phyloP scores from a whole-genome alignment of 2,329 filamentous ascomycete genomes.

The Pyrenochaeta sp. region DNA sequence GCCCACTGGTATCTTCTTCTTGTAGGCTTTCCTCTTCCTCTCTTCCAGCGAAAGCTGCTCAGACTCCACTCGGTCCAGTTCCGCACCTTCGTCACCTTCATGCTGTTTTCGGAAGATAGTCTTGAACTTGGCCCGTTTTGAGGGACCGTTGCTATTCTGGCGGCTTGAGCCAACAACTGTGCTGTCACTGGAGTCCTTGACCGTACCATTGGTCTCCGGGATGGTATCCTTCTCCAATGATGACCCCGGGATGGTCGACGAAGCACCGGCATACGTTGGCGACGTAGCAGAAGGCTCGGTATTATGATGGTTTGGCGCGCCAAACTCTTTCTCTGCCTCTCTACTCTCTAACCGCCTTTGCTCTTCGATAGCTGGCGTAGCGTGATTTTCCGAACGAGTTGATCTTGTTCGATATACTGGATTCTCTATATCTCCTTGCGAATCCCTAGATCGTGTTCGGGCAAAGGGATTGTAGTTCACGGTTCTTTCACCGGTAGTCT shows the following conservation, averaged over 20 bases:
- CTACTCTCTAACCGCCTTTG: slow-evolving; percentile 33
- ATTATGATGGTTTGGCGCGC: slow-evolving; percentile 35
- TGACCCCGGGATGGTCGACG: slow-evolving; percentile 13
- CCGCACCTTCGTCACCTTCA: slow-evolving; percentile 23
- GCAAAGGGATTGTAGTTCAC: slow-evolving; percentile 49
- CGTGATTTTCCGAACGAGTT: slow-evolving; percentile 27
- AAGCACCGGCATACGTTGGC: slow-evolving; percentile 24
- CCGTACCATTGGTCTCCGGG: slow-evolving; percentile 17
- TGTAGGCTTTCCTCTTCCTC: slow-evolving; percentile 40
- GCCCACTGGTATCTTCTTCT: slow-evolving; percentile 46
- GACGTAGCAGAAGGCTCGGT: slow-evolving; percentile 38
- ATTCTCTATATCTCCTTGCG: slow-evolving; percentile 41
- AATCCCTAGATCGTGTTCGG: slow-evolving; percentile 34
- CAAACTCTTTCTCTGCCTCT: slow-evolving; percentile 41
- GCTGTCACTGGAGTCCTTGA: slow-evolving; percentile 33
- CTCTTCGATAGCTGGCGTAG: slow-evolving; percentile 34
- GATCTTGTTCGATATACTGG: slow-evolving; percentile 31
- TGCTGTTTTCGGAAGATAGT: slow-evolving; percentile 39
- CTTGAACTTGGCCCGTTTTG: slow-evolving; percentile 43
- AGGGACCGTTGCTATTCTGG: slow-evolving; percentile 21
- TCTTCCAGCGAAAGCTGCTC: slow-evolving; percentile 41
- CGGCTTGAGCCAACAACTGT: slow-evolving; percentile 26
- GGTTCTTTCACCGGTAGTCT: slow-evolving; percentile 27
- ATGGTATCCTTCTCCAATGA: slow-evolving; percentile 16
- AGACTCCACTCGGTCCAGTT: slow-evolving; percentile 26